Percentiles rank a stretch among this genome's conserved stretches.
phyloP scores from a whole-genome alignment of 768 basidiomycete species.

The Tylopilus sp. region DNA sequence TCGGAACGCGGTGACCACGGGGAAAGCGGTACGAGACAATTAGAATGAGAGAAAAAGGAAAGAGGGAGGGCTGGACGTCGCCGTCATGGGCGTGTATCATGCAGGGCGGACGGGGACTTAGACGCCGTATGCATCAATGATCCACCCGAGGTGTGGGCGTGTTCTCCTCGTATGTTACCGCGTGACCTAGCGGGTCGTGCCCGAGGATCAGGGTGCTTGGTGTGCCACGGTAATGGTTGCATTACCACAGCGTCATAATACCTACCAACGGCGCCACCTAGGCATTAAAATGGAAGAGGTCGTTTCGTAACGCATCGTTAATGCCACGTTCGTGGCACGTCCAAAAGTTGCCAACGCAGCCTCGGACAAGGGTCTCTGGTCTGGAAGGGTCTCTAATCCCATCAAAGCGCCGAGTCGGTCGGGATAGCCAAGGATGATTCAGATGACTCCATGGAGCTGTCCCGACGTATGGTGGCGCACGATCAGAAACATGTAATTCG shows the following conservation, averaged over 20 bases:
- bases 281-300: background rate
- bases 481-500: no score
- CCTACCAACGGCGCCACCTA: no score
- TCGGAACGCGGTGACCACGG: slow-evolving; percentile 5
- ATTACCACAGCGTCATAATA: background rate
- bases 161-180: background rate
- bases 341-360: background rate
- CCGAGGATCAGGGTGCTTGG: background rate
- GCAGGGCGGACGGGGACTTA: background rate
- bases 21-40: background rate
- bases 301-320: background rate
- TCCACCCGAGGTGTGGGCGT: background rate
- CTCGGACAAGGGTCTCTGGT: background rate
- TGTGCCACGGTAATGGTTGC: no score
- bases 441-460: no score
- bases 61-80: background rate
- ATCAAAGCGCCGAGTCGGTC: no score
- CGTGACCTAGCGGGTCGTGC: no score
- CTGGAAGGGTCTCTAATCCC: no score
- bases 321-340: background rate
- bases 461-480: no score
- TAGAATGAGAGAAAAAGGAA: background rate
- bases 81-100: background rate
- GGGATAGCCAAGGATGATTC: no score
- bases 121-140: background rate